Percentiles rank a stretch among this genome's conserved stretches.
Evolutionary conservation across 139 green algal genomes (phyloP).

Genomic region (Chlorella sp.): DNA sequence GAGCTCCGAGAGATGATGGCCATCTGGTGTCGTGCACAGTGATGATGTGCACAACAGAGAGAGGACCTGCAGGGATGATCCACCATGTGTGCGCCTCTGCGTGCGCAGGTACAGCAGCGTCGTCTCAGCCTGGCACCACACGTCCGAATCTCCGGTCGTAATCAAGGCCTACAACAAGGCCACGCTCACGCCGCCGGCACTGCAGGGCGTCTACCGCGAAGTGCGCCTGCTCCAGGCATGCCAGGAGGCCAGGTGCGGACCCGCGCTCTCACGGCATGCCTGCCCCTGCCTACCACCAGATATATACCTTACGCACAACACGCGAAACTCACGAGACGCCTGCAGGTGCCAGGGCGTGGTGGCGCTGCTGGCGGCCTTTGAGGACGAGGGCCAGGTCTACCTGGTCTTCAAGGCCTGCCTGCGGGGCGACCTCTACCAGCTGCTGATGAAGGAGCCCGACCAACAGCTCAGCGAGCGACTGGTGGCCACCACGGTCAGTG

Average conservation of each 20-base stretch:
- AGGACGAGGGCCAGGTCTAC: conserved; percentile 36
- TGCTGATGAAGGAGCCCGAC: conserved; percentile 15
- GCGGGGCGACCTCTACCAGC: conserved; percentile 30
- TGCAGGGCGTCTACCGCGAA: conserved; percentile 18
- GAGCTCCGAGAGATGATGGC: too few species aligned
- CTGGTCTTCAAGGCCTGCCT: conserved; percentile 36
- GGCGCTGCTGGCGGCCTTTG: conserved; percentile 27
- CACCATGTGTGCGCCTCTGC: too few species aligned
- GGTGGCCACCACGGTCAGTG: conserved; percentile 17
- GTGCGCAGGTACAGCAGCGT: not conserved
- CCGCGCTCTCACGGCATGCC: too few species aligned
- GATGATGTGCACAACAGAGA: too few species aligned
- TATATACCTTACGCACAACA: too few species aligned
- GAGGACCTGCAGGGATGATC: too few species aligned
- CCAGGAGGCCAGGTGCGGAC: not conserved
- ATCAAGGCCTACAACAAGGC: conserved; percentile 5
- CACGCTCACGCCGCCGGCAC: conserved; percentile 9
- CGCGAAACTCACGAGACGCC: too few species aligned
- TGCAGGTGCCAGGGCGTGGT: conserved; percentile 28
- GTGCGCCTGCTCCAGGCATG: conserved; percentile 10
- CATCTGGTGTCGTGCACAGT: not conserved
- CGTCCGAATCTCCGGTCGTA: not conserved
- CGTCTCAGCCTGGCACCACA: not conserved
- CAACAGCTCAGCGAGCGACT: conserved; percentile 14
- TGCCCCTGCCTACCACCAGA: too few species aligned